These are phyloP conservation scores for Saccharomycopsis olivae DNA, from an alignment of 805 yeast genomes.

Conservation along the genomic window DNA sequence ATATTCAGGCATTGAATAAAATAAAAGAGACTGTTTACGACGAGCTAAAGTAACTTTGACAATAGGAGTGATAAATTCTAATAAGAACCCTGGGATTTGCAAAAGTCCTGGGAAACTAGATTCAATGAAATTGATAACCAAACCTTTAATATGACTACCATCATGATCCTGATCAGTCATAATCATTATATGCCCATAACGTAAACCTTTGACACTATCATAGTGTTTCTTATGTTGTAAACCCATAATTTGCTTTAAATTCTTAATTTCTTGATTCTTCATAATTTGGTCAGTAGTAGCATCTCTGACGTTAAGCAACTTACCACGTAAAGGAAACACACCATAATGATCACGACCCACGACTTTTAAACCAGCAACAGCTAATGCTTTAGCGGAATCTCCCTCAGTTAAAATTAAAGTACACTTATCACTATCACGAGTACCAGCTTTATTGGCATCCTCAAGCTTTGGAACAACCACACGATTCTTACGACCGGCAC, in stretches of 20 bases:
- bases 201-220: constrained; percentile 56
- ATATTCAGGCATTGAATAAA: constrained; percentile 92
- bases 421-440: constrained; percentile 83
- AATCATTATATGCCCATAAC: constrained; percentile 96
- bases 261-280: constrained; percentile 90
- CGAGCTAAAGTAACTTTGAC: constrained; percentile 75
- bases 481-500: constrained; percentile 63
- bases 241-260: constrained; percentile 91
- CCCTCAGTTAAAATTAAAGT: constrained; percentile 94
- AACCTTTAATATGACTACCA: constrained; percentile 96
- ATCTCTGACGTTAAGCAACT: constrained; percentile 88
- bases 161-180: constrained; percentile 99
- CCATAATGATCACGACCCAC: constrained; percentile 95
- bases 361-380: constrained; percentile 87
- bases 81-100: constrained; percentile 80
- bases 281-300: constrained; percentile 93
- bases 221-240: constrained; percentile 85
- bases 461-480: constrained; percentile 74
- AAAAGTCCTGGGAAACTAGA: constrained; percentile 89
- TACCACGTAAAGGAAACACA: constrained; percentile 92
- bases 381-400: constrained; percentile 87
- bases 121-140: constrained; percentile 86
- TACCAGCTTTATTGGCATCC: constrained; percentile 96
- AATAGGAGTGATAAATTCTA: constrained; percentile 94
- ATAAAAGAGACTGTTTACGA: constrained; percentile 47